Evolutionary conservation across 768 basidiomycete genomes (phyloP).

Genomic region (Mycena belliarum): DNA sequence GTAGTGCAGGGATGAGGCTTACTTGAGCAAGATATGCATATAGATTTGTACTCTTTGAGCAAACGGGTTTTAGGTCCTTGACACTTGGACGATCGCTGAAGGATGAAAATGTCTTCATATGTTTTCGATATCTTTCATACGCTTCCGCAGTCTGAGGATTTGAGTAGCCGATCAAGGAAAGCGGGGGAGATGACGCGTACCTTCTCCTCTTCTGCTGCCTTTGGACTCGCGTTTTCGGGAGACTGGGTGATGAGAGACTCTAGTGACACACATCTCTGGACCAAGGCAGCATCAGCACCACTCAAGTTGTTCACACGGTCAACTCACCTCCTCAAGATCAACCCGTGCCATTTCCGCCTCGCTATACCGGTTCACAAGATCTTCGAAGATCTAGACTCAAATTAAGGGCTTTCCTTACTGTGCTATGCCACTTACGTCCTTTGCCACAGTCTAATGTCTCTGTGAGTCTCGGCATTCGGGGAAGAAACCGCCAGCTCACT

Average conservation of each 20-base stretch:
- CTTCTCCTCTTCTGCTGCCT: not conserved
- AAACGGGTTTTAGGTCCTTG: not conserved
- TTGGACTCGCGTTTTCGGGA: too few species aligned
- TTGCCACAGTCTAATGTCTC: not conserved
- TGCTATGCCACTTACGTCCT: not conserved
- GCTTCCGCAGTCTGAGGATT: not conserved
- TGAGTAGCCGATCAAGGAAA: too few species aligned
- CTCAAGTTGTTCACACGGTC: not conserved
- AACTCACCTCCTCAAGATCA: not conserved
- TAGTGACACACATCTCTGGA: not conserved
- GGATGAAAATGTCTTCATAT: not conserved
- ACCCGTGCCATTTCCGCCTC: not conserved
- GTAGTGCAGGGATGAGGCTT: not conserved
- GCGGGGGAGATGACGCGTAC: too few species aligned
- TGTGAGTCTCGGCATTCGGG: not conserved
- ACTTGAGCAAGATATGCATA: not conserved
- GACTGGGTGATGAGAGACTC: not conserved
- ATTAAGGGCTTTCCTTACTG: not conserved
- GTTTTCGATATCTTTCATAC: not conserved
- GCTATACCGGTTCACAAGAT: not conserved
- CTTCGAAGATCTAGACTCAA: not conserved
- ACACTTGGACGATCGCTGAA: not conserved
- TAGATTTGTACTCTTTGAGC: not conserved
- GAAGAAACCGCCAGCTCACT: not conserved
- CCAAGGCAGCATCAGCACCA: not conserved